A percentile compares a stretch with the other conserved stretches of the same genome.
Conservation (phyloP, 2,329 filamentous ascomycete species). For the Penicillium corylophilum region DNA sequence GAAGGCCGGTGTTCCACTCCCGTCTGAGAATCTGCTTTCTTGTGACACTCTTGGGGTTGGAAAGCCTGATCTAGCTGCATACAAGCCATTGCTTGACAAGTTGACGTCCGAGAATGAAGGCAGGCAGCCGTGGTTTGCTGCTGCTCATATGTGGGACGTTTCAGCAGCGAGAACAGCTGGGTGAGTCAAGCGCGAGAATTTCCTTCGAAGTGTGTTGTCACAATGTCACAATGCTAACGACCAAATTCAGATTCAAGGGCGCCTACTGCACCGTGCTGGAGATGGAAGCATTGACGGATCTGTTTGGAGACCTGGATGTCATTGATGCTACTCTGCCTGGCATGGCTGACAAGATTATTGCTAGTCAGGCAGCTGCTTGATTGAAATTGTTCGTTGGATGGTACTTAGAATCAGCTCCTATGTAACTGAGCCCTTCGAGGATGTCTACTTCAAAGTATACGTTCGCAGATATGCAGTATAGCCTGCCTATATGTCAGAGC, state of each 20-base stretch:
- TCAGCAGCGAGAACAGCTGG: constrained; percentile 26
- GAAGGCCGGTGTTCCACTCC: constrained; percentile 23
- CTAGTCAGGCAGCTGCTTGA: constrained; percentile 10
- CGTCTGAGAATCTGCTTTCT: constrained; percentile 25
- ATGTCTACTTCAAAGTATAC: no score
- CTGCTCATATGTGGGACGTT: constrained; percentile 33
- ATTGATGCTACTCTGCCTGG: constrained; percentile 24
- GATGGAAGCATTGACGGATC: constrained; percentile 22
- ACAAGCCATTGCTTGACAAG: constrained; percentile 22
- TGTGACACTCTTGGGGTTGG: constrained; percentile 28
- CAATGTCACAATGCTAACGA: not conserved
- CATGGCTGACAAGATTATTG: constrained; percentile 32
- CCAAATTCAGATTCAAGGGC: constrained; percentile 22
- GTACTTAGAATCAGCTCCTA: no score
- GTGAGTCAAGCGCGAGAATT: no score
- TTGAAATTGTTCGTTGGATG: not conserved
- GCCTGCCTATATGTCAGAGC: no score
- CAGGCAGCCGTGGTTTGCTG: constrained; percentile 30
- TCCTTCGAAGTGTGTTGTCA: not conserved
- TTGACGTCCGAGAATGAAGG: constrained; percentile 18
- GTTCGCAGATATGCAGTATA: no score
- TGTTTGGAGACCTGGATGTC: constrained; percentile 33
- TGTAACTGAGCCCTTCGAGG: no score
- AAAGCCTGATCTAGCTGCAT: constrained; percentile 28
- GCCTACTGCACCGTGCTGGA: constrained; percentile 26